phyloP scores from a whole-genome alignment of 2,329 filamentous ascomycete genomes.

The Paracorniculantispora psalliotae region DNA sequence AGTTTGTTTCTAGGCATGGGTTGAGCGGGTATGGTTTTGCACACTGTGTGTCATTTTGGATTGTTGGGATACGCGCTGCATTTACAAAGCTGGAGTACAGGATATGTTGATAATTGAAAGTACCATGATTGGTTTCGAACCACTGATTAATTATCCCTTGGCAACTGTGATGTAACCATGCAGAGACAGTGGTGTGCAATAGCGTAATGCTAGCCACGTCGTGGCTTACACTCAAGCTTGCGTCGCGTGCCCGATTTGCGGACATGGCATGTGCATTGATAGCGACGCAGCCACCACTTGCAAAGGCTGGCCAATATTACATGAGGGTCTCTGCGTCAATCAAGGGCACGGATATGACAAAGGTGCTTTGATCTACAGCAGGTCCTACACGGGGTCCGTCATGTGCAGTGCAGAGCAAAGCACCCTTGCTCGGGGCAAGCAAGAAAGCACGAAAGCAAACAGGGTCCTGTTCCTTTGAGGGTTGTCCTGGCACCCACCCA shows the following conservation, averaged over 20 bases:
- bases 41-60: slow-evolving; percentile 8
- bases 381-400: neutral
- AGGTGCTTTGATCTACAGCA: neutral
- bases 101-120: slow-evolving; percentile 10
- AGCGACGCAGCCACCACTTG: neutral
- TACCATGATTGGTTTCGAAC: neutral
- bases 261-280: neutral
- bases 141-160: neutral
- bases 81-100: slow-evolving; percentile 9
- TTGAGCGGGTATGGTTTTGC: slow-evolving; percentile 9
- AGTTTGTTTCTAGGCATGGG: slow-evolving; percentile 7
- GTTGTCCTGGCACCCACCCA: neutral
- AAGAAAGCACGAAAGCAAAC: too few relatives aligned
- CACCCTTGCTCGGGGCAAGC: too few relatives aligned
- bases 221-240: neutral
- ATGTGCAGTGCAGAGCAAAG: neutral
- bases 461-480: neutral
- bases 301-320: neutral
- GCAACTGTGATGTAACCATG: slow-evolving; percentile 4
- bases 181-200: slow-evolving; percentile 1
- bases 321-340: neutral
- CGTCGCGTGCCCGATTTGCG: slow-evolving; percentile 2
- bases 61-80: slow-evolving; percentile 4
- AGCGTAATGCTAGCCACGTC: slow-evolving; percentile 1
- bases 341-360: neutral